These are phyloP conservation scores for Leccinum obscurum DNA, from an alignment of 768 basidiomycete genomes.

Conservation along the genomic window DNA sequence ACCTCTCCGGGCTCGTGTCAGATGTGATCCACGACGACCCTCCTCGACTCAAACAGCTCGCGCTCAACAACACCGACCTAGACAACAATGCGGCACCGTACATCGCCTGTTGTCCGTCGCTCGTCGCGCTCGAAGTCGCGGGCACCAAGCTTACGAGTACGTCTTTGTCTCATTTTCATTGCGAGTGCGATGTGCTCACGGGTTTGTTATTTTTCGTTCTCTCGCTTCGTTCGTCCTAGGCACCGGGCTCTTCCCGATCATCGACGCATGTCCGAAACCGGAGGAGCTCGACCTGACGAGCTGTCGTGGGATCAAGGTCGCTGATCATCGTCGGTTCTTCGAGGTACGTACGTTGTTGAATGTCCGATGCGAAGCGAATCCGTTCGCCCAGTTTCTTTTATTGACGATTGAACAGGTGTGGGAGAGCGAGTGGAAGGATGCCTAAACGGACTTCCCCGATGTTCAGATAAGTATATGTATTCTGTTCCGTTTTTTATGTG, in stretches of 20 bases:
- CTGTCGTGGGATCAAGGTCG: constrained; percentile 35
- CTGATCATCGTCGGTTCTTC: constrained; percentile 64
- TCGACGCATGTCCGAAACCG: constrained; percentile 56
- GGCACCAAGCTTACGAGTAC: constrained; percentile 53
- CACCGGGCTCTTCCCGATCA: constrained; percentile 52
- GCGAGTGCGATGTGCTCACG: too few species aligned
- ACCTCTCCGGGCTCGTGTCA: constrained; percentile 50
- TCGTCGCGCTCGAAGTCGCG: constrained; percentile 53
- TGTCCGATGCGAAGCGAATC: too few species aligned
- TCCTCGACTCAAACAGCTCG: constrained; percentile 47
- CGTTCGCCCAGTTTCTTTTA: neutral
- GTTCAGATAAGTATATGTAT: too few species aligned
- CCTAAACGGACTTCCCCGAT: neutral
- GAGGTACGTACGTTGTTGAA: constrained; percentile 38
- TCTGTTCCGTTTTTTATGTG: too few species aligned
- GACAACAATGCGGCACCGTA: constrained; percentile 56
- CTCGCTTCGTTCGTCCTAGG: constrained; percentile 33
- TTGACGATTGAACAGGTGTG: constrained; percentile 6
- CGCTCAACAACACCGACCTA: constrained; percentile 61
- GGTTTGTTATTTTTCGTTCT: too few species aligned
- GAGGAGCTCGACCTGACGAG: constrained; percentile 54
- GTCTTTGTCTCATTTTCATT: too few species aligned
- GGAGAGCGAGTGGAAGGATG: constrained; percentile 9
- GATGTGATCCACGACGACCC: constrained; percentile 15
- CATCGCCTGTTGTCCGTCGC: constrained; percentile 49